Evolutionary conservation across 768 basidiomycete genomes (phyloP), one percentile per base, ranked within the genome.

Genomic region (Dacryopinax primogenitus): DNA sequence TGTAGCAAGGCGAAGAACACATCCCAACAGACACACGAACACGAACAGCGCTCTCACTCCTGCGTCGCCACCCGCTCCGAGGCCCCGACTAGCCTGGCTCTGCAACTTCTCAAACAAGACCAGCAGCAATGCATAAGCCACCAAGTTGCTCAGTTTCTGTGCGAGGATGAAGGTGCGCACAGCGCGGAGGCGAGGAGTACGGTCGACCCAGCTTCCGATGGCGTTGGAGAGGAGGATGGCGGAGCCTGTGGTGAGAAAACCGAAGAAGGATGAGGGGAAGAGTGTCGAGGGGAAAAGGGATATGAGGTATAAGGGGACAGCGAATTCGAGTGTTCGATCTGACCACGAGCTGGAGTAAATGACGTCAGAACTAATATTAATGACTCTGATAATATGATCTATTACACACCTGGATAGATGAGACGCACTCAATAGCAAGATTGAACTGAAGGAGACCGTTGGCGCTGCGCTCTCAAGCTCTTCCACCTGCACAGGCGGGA

Each of bases 201-300:
- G 70, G 68, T 83, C 82, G 21, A 83, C 78, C 7, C 80, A 70
- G 1, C 70, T 69, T 0, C 82, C 82, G 12, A 77, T 74, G 67
- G 72, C 75, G 12, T 77, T 74, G 7, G 78, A 76, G 64, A 81
- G 71, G 0, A 81, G 2, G 16, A 81, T 77, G 0, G 76, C 77
- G 0, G 74, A 35, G 32, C 72, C 73, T 0, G 79, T 79, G 9
- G 74, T 76, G 34, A 74, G 69, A 66, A 83, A 80, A 0, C 81
- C 82, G 66, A 77, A 79, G 16, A 82, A 71, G 0, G 82, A 80
- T 0, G 80, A 77, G 0, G 81, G 81, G 0, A 83, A 71, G 1
- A 82, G 74, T 0, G 80, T 79, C 30, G 71, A 67, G 4, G 76
- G 76, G 72, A 79, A 82, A 21, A 78, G 68, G 1, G 69, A 70